Evolutionary conservation across 176 grass and related monocot genomes (phyloP), one percentile per base, ranked within the genome.

Genomic region (Rhipidocladum racemiflorum): DNA sequence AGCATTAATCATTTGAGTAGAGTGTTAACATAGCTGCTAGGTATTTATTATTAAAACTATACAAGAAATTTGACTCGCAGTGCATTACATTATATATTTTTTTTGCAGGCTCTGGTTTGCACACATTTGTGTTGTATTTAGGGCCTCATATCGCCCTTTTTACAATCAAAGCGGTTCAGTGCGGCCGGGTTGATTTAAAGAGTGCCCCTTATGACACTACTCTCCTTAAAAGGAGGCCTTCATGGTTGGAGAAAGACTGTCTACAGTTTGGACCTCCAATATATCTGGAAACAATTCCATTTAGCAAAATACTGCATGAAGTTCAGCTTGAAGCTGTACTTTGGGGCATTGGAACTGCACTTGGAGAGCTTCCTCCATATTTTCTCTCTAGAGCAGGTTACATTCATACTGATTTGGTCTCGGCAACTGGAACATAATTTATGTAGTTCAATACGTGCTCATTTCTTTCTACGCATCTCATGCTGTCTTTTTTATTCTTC

Each of bases 361-460:
- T 98, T 61, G 96, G 92, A 53, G 96, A 98, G 69, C 90, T 98
- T 83, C 96, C 96, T 88, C 96, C 96, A 60, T 98, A 95, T 90
- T 98, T 98, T 78, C 87, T 98, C 49, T 95, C 96, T 72, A 91
- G 89, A 98, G 89, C 92, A 90, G 96, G 96, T 98, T 91, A 35
- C 6, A n/a, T 84, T 68, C 48, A 65, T 70, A 76, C 44, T 40
- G 15, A 53, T 87, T 75, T 74, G 12, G 16, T 48, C 56, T 34
- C 50, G 10, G 60, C 40, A 67, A 29, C 3, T 77, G 21, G 4
- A 81, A 21, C 9, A 38, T 45, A 48, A 57, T 56, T 64, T 78
- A 12, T 57, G 45, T 39, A 4, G 1, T 84, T 82, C 34, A 32
- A 27, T 77, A 3, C 30, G 6, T 63, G 67, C 23, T 70, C 28